A percentile compares a stretch with the other conserved stretches of the same genome.
Evolutionary conservation across 1,139 yeast genomes (phyloP).

Genomic region (Citeromyces hawaiiensis): DNA sequence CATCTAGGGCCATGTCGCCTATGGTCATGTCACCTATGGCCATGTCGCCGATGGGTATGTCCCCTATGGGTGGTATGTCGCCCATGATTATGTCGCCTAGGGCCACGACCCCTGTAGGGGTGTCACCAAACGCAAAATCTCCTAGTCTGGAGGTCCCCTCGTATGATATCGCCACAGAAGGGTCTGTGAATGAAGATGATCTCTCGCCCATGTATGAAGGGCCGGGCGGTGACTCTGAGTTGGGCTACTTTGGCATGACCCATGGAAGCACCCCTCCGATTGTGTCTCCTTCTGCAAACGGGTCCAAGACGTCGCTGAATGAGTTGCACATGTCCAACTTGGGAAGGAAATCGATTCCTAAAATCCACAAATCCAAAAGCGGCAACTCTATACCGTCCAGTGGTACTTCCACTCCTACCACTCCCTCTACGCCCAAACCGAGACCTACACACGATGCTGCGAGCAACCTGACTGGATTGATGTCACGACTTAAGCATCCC

Average conservation of each 20-base stretch:
- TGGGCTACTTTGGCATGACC: background rate
- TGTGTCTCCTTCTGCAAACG: background rate
- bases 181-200: constrained; percentile 8
- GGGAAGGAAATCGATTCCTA: background rate
- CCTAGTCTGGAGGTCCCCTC: constrained; percentile 10
- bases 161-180: constrained; percentile 14
- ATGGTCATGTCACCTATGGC: background rate
- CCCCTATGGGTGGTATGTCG: constrained; percentile 3
- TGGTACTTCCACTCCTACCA: background rate
- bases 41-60: constrained; percentile 1
- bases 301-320: background rate
- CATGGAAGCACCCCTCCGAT: background rate
- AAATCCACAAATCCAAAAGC: background rate
- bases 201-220: constrained; percentile 13
- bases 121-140: constrained; percentile 9
- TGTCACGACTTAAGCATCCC: background rate
- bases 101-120: constrained; percentile 7
- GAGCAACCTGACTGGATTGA: background rate
- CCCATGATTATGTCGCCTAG: background rate
- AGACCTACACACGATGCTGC: background rate
- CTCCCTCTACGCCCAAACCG: background rate
- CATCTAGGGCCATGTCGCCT: background rate
- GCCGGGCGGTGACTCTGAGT: background rate
- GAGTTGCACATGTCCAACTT: background rate
- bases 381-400: constrained; percentile 1